Conservation (phyloP, 306 rosid genomes). For the Ceratonia siliqua region DNA sequence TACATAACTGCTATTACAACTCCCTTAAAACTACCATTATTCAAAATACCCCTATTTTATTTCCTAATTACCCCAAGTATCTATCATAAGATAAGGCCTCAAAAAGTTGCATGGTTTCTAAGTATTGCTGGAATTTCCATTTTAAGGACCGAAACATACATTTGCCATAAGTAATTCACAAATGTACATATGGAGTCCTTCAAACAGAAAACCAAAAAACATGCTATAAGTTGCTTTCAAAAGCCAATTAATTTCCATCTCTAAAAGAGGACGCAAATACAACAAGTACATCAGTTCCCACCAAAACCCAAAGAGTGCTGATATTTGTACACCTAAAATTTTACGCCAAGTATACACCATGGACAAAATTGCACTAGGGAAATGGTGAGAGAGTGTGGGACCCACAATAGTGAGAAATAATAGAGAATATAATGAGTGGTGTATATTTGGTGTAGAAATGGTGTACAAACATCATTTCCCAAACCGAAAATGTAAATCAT, state of each 20-base stretch:
- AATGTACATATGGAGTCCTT: background rate
- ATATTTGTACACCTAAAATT: no score
- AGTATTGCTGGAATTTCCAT: background rate
- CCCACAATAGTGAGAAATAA: no score
- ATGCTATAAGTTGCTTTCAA: background rate
- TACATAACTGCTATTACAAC: no score
- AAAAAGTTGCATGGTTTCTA: background rate
- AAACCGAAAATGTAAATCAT: background rate
- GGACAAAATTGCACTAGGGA: no score
- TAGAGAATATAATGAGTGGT: no score
- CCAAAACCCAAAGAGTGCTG: conserved; percentile 25
- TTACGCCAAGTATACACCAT: no score
- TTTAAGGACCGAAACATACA: background rate
- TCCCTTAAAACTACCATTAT: no score
- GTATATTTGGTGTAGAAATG: no score
- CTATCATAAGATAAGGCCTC: background rate
- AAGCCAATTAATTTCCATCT: background rate
- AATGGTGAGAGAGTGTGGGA: no score
- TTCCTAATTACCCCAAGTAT: no score
- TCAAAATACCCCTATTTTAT: no score
- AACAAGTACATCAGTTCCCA: conserved; percentile 15
- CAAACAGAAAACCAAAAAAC: background rate
- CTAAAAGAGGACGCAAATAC: background rate
- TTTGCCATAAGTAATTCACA: conserved; percentile 2
- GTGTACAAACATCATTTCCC: no score